Evolutionary conservation across 768 basidiomycete species (phyloP), one percentile per base, ranked within the genome.

Genomic region (Auriscalpium microsporum): DNA sequence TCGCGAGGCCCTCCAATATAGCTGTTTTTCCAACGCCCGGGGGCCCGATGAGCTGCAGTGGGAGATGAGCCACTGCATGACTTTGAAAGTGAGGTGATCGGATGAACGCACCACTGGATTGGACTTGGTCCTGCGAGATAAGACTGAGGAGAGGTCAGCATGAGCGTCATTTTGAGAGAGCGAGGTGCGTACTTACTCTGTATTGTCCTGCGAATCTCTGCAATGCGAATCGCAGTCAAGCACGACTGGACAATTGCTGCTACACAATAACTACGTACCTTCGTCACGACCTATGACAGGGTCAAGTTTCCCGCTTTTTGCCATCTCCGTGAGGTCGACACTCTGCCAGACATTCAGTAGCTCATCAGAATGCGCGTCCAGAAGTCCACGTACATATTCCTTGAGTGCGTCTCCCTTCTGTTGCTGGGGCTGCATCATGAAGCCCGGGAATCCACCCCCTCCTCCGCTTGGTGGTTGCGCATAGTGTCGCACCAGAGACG

Each of bases 1-100:
- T 87, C 0, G 93, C 93, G 14, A 96, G 77, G 2, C 93, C 93
- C 71, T 94, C 93, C 11, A 94, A 67, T 51, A 95, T 93, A 0
- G 93, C 91, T 0, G 93, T 95, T 72, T 96, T 96, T 0, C 93
- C 93, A 11, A 94, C 90, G 56, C 93, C 93, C 3, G 92, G 90
- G 23, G 89, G 84, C 7, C 90, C 87, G 53, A 90, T 87, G 47
- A 90, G 77, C 86, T 87, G 56, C 9, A 44, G 19, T 51, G 46
- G 10, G 6, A 16, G 5, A 36, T 44, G 11, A 54, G 16, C 23
- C 4, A 53, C 46, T 16, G 4, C 11, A 35, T 2, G 7, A 7
- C 8, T 11, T 36, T 10, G n/a, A 33, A 21, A 55, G 11, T 33
- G 16, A 11, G 17, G 11, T 8, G 52, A 14, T 71, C 83, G 50